Evolutionary conservation across 805 yeast species (phyloP).

Genomic region (Ogataea wickerhamii): DNA sequence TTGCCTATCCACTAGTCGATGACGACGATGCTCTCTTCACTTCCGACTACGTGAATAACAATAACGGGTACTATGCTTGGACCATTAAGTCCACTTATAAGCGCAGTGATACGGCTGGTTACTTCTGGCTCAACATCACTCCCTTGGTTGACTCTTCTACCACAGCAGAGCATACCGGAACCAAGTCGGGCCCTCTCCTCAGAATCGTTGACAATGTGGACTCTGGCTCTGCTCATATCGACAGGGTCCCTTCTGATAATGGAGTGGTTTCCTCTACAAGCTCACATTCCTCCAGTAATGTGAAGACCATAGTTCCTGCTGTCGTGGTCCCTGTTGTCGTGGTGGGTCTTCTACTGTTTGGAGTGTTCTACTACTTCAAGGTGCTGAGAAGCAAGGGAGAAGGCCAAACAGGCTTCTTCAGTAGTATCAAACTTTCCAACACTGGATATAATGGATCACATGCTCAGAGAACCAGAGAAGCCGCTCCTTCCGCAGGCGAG

Average conservation of each 20-base stretch:
- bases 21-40: slow-evolving; percentile 32
- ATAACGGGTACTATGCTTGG: slow-evolving; percentile 40
- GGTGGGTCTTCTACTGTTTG: slow-evolving; percentile 27
- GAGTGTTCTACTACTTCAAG: slow-evolving; percentile 32
- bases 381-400: slow-evolving; percentile 18
- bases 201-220: slow-evolving; percentile 32
- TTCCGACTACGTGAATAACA: slow-evolving; percentile 33
- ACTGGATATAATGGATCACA: slow-evolving; percentile 12
- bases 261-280: slow-evolving; percentile 20
- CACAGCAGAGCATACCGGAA: slow-evolving; percentile 36
- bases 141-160: slow-evolving; percentile 36
- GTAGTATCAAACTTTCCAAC: slow-evolving; percentile 11
- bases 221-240: slow-evolving; percentile 31
- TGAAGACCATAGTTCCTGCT: slow-evolving; percentile 38
- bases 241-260: slow-evolving; percentile 41
- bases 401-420: slow-evolving; percentile 18
- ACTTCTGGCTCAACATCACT: slow-evolving; percentile 36
- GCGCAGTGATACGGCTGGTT: slow-evolving; percentile 27
- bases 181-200: slow-evolving; percentile 38
- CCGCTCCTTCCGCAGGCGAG: slow-evolving; percentile 5
- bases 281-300: slow-evolving; percentile 17
- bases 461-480: slow-evolving; percentile 10
- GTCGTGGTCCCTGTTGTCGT: slow-evolving; percentile 41
- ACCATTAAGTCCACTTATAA: slow-evolving; percentile 29
- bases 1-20: slow-evolving; percentile 35